Base-by-base conservation (phyloP, 495 filamentous ascomycete species). In the Stereocaulon alpinum region DNA sequence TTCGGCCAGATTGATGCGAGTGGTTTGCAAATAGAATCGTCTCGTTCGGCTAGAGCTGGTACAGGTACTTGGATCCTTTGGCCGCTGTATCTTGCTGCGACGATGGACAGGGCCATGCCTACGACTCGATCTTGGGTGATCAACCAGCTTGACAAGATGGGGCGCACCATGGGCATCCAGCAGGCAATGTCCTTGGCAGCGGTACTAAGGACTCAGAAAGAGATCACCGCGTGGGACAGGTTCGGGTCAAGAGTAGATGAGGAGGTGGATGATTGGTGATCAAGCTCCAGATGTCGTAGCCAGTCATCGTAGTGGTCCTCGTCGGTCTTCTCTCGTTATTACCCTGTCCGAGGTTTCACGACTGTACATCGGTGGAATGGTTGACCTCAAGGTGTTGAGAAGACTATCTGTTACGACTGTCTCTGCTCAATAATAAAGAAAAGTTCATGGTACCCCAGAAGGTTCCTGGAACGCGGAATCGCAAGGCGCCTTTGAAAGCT, bases 151-250 rank as follows among this genome's bases (percentile, higher is more conserved):
- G 61, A 63, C 18, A 64, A 71, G 44, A 75, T 81, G 58, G 73
- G 76, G 17, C 62, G 74, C 29, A 65, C 68, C 2, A 74, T 78
- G 69, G 77, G 76, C 1, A 71, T 81, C 20, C 72, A 75, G 47
- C 77, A 80, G 59, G 77, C 77, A 6, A 62, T 74, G 20, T 71
- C 74, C 11, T 45, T 80, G 41, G 67, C 64, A 12, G 57, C 71
- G 71, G 54, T 60, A 2, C 29, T 60, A 2, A 52, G 41, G 11
- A 54, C 30, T 27, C 27, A 55, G 20, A 47, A 22, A 10, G 30
- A 53, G 18, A 45, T 60, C 12, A 60, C 58, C 15, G 58, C 58
- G 30, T 60, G 58, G 58, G 49, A 47, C 27, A 60, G 32, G 18
- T 47, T 55, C 17, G 58, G 42, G 37, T 45, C 29, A 7, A 27